A percentile compares a stretch with the other conserved stretches of the same genome.
Conservation (phyloP, 2,329 filamentous ascomycete genomes). For the Penicillium sp. region DNA sequence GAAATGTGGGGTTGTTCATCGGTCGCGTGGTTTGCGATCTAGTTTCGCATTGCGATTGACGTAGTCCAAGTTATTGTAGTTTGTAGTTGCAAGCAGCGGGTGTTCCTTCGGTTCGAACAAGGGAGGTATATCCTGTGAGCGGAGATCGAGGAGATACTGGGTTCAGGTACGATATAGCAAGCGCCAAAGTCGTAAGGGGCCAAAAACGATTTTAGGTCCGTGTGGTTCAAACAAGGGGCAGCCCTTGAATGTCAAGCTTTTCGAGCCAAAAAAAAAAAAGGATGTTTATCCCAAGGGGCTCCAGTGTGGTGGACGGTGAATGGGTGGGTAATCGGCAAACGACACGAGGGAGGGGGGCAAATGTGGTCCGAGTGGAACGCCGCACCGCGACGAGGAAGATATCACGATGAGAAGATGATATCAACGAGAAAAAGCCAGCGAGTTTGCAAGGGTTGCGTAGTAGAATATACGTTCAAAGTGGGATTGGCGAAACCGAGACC, state of each 20-base stretch:
- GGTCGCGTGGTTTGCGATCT: slow-evolving; percentile 28
- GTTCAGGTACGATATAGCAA: slow-evolving; percentile 6
- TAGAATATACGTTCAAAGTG: not conserved
- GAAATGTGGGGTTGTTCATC: slow-evolving; percentile 25
- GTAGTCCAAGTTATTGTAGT: not conserved
- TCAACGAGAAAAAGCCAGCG: slow-evolving; percentile 1
- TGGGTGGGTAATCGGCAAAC: slow-evolving; percentile 10
- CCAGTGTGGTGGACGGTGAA: slow-evolving; percentile 1
- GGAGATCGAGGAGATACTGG: slow-evolving; percentile 1
- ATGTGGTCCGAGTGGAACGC: slow-evolving; percentile 13
- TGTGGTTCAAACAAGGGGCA: not conserved
- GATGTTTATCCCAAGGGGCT: slow-evolving; percentile 3
- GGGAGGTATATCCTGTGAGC: slow-evolving; percentile 4
- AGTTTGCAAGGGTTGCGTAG: not conserved
- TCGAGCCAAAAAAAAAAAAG: not conserved
- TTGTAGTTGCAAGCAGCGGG: not conserved
- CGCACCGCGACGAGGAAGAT: slow-evolving; percentile 12
- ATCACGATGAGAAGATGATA: slow-evolving; percentile 10
- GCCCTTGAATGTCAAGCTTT: not conserved
- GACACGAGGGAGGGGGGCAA: slow-evolving; percentile 13
- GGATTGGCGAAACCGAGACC: slow-evolving; percentile 13
- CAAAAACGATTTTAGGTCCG: not conserved
- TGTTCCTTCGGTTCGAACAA: not conserved
- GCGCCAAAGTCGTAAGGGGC: slow-evolving; percentile 5
- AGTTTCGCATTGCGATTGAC: slow-evolving; percentile 39